Evolutionary conservation across 257 asterid species (phyloP).

Genomic region (Petunia axillaris): DNA sequence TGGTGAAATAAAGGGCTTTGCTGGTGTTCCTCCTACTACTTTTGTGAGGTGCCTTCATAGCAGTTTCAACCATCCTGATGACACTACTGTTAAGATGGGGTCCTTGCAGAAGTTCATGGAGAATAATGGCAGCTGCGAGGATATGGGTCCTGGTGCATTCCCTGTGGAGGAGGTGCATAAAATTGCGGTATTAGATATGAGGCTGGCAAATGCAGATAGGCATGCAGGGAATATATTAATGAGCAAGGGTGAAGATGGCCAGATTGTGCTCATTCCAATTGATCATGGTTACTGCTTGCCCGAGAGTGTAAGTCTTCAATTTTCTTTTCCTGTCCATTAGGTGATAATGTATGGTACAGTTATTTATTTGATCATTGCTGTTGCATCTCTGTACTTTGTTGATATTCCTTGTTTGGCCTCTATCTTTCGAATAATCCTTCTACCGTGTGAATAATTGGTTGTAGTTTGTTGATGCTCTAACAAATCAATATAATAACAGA

Average conservation of each 20-base stretch:
- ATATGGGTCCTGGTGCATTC: constrained; percentile 34
- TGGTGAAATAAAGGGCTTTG: constrained; percentile 31
- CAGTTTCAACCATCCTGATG: constrained; percentile 34
- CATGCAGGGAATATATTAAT: constrained; percentile 48
- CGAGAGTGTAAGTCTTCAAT: constrained; percentile 32
- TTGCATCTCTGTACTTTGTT: background rate
- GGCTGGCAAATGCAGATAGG: constrained; percentile 58
- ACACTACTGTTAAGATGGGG: constrained; percentile 30
- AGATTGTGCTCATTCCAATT: constrained; percentile 37
- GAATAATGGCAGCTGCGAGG: constrained; percentile 39
- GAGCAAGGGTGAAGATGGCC: constrained; percentile 43
- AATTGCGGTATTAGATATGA: constrained; percentile 43
- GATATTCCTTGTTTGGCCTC: background rate
- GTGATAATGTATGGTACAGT: background rate
- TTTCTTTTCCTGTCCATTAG: constrained; percentile 4
- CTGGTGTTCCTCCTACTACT: constrained; percentile 36
- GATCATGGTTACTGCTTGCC: constrained; percentile 50
- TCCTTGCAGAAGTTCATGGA: constrained; percentile 38
- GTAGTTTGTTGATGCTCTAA: background rate
- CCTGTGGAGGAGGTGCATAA: constrained; percentile 42
- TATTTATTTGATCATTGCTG: background rate
- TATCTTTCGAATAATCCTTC: background rate
- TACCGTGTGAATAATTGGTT: background rate
- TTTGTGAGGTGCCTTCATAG: constrained; percentile 33
- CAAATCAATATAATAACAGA: background rate